Percentiles rank a stretch among this genome's conserved stretches.
Evolutionary conservation across 305 asterid species (phyloP).

Genomic region (Fraxinus xanthoxyloides): DNA sequence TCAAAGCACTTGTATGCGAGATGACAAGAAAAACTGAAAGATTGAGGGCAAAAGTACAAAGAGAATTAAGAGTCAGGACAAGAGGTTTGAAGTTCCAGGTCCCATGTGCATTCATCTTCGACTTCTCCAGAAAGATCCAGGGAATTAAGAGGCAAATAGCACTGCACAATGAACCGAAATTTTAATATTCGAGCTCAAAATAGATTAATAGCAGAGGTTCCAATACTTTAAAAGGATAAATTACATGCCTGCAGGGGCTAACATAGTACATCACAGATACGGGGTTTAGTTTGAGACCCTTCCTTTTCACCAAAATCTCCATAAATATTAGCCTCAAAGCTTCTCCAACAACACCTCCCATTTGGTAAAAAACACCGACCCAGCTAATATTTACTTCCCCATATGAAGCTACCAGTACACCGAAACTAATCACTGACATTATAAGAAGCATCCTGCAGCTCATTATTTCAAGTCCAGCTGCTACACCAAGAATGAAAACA

Average conservation of each 20-base stretch:
- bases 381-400: constrained; percentile 82
- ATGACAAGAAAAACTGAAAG: constrained; percentile 91
- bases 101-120: constrained; percentile 70
- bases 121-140: constrained; percentile 85
- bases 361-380: constrained; percentile 93
- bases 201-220: neutral
- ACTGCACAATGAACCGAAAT: constrained; percentile 41
- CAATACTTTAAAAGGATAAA: constrained; percentile 11
- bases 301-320: constrained; percentile 85
- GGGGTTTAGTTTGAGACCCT: constrained; percentile 83
- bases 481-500: constrained; percentile 81
- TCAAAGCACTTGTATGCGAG: constrained; percentile 88
- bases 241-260: constrained; percentile 90
- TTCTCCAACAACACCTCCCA: constrained; percentile 98
- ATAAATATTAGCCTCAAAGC: constrained; percentile 86
- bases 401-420: constrained; percentile 86
- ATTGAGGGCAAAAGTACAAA: constrained; percentile 88
- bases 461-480: constrained; percentile 92
- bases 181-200: constrained; percentile 3
- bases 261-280: constrained; percentile 91
- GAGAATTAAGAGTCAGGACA: constrained; percentile 64
- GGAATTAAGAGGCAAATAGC: constrained; percentile 89
- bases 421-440: constrained; percentile 83
- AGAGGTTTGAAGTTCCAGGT: constrained; percentile 71
- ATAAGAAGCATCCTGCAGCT: constrained; percentile 80